Evolutionary conservation across 192 early-diverging fungal genomes (phyloP).

Genomic region (Martensiomyces pterosporus): DNA sequence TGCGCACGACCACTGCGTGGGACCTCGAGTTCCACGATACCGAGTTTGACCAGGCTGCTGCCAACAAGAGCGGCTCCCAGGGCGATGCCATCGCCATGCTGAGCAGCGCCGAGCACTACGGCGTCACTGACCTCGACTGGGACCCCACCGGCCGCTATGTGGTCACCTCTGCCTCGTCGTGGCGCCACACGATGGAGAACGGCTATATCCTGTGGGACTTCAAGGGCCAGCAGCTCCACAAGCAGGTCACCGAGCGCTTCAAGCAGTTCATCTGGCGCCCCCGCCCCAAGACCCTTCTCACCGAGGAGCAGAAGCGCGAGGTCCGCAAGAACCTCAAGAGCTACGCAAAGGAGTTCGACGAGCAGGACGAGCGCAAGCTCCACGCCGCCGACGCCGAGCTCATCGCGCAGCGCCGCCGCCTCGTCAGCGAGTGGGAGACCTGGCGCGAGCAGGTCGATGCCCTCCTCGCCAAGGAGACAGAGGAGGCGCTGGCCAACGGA

Average conservation of each 20-base stretch:
- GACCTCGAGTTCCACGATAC: constrained; percentile 94
- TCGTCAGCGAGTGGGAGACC: constrained; percentile 78
- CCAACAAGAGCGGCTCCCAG: constrained; percentile 49
- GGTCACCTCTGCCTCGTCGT: constrained; percentile 77
- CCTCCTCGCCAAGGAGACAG: constrained; percentile 53
- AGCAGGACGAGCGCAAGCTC: constrained; percentile 74
- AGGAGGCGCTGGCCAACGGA: constrained; percentile 55
- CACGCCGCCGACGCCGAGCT: constrained; percentile 70
- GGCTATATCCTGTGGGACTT: constrained; percentile 93
- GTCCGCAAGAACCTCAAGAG: constrained; percentile 90
- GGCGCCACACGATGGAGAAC: constrained; percentile 83
- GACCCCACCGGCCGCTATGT: constrained; percentile 97
- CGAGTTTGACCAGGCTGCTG: constrained; percentile 65
- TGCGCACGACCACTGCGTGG: constrained; percentile 67
- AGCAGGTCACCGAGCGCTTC: constrained; percentile 72
- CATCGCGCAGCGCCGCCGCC: constrained; percentile 66
- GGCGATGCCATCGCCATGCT: constrained; percentile 65
- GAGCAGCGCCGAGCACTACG: constrained; percentile 84
- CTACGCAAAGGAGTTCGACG: constrained; percentile 84
- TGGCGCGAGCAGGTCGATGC: constrained; percentile 66
- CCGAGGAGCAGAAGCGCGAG: constrained; percentile 74
- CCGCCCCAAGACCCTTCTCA: constrained; percentile 77
- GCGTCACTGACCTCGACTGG: constrained; percentile 95
- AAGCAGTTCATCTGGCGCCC: constrained; percentile 97
- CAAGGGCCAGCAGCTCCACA: constrained; percentile 74